Evolutionary conservation across 345 rosid genomes (phyloP), one percentile per base, ranked within the genome.

Genomic region (Acer campestre): DNA sequence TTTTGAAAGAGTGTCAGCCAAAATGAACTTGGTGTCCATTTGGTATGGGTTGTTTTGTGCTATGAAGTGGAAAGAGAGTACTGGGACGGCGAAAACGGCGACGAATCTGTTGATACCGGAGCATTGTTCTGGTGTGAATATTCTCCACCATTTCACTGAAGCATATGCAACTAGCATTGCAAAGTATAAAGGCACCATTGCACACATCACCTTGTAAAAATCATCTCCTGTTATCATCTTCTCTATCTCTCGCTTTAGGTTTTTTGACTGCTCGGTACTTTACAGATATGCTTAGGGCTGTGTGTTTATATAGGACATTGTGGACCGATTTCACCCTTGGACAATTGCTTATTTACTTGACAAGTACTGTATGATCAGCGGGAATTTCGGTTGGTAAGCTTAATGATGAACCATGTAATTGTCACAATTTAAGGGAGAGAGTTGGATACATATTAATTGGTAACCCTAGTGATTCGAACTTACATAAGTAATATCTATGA

Each of bases 161-260:
- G 83, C 85, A 71, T 89, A 92, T 0, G 82, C 94, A 2, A 79
- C 73, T 16, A 84, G 10, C 85, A 84, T 78, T 25, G 87, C 81
- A 59, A 84, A 83, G 61, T 84, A 81, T 18, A 84, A 72, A 38
- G 87, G 85, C 77, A 85, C 88, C 86, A 88, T 72, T 20, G 89
- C 91, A 27, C 85, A 86, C 89, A 88, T 85, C 49, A 88, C 91
- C 82, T 86, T 84, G 85, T 88, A 88, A 62, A 88, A 84, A 67
- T 76, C 88, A 46, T 79, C 80, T 56, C 46, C 78, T 4, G 71
- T 77, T 71, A 86, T 85, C 83, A 84, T 88, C 75, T 82, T 82
- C 3, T 48, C 73, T 74, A 44, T n/a, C 62, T 18, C 42, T 75
- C 51, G 67, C 40, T 75, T 67, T 8, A 10, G 59, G 42, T 75